These are phyloP conservation scores for Exophiala viscosa DNA, from an alignment of 2,329 filamentous ascomycete species.

Conservation along the genomic window DNA sequence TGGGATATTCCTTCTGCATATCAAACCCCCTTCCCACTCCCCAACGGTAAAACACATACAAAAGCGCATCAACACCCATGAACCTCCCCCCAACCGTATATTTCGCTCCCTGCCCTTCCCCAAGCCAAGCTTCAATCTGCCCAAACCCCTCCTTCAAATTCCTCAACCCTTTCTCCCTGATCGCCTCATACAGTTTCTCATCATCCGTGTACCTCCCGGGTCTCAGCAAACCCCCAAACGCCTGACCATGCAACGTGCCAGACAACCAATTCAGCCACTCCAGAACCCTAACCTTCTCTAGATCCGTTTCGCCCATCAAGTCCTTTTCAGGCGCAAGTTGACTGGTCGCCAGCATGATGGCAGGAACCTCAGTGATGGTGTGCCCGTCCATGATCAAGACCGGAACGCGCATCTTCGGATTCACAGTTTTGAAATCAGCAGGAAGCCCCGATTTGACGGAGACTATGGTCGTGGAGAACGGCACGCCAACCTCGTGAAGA, in stretches of 20 bases:
- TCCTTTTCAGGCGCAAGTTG: conserved; percentile 30
- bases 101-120: neutral
- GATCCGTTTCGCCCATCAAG: conserved; percentile 30
- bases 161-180: conserved; percentile 21
- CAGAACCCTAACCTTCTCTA: conserved; percentile 32
- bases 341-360: conserved; percentile 33
- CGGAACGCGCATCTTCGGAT: conserved; percentile 34
- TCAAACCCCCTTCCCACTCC: conserved; percentile 8
- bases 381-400: conserved; percentile 30
- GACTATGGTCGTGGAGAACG: conserved; percentile 25
- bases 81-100: conserved; percentile 30
- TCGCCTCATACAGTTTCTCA: conserved; percentile 12
- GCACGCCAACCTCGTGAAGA: conserved; percentile 27
- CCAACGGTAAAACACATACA: conserved; percentile 36
- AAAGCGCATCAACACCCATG: conserved; percentile 35
- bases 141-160: conserved; percentile 26
- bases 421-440: conserved; percentile 27
- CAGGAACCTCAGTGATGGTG: conserved; percentile 35
- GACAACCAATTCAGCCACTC: conserved; percentile 39
- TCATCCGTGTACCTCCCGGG: conserved; percentile 30
- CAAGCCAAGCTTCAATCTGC: conserved; percentile 29
- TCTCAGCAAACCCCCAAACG: conserved; percentile 29
- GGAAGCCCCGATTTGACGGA: conserved; percentile 14
- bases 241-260: conserved; percentile 32
- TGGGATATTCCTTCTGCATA: conserved; percentile 9